Base-by-base conservation (phyloP, 768 basidiomycete species). In the Kwoniella heveanensis region DNA sequence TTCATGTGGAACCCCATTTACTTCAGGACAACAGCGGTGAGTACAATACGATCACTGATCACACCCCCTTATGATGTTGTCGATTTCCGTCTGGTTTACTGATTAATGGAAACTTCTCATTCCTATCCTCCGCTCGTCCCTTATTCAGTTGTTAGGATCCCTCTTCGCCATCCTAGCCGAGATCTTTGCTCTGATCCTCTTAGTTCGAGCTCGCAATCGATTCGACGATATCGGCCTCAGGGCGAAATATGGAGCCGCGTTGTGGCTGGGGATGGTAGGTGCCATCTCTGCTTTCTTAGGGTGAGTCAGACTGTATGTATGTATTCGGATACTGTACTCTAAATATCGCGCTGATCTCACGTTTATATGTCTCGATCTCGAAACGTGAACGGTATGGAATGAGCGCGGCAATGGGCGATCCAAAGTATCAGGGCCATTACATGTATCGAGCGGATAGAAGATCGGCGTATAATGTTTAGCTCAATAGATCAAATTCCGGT, bases 1-100 rank as follows among this genome's bases (percentile, higher is more conserved):
- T 66, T 70, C 51, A 65, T 68, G 65, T 62, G 71, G 60, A 69
- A 73, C 48, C 72, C 72, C 5, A 54, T 71, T 13, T 73, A 68
- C 54, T 73, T 70, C 44, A 49, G 74, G 15, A 67, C 68, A 5
- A 50, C 59, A 22, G 65, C 69, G 36, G 74, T 76, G 29, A 60
- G 74, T 32, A 32, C 32, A 32, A 32, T 32, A 32, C 32, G 13
- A 6, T 32, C 32, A 5, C 10, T 30, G 37, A 27, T n/a, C n/a
- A n/a, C n/a, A n/a, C n/a, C n/a, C n/a, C n/a, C n/a, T n/a, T n/a
- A n/a, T n/a, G n/a, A n/a, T n/a, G n/a, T n/a, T n/a, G n/a, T n/a
- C n/a, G n/a, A n/a, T n/a, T n/a, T n/a, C n/a, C n/a, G n/a, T n/a
- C n/a, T n/a, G n/a, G n/a, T n/a, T n/a, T n/a, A n/a, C n/a, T n/a